Evolutionary conservation across 306 rosid species (phyloP).

Genomic region (Acacia confusa): DNA sequence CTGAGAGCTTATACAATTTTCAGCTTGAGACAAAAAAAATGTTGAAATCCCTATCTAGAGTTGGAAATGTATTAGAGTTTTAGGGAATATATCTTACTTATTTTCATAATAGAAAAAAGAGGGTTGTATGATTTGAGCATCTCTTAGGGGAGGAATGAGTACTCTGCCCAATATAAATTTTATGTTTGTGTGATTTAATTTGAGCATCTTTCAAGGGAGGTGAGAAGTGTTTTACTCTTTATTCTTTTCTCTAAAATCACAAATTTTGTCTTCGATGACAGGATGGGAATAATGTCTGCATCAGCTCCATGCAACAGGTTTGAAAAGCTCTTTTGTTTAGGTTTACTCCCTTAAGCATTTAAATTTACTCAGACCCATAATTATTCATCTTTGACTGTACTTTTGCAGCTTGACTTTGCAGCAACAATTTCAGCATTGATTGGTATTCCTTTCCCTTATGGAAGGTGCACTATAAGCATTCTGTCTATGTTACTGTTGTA

Average conservation of each 20-base stretch:
- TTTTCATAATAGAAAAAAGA: background rate
- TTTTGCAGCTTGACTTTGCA: slow-evolving; percentile 94
- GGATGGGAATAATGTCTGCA: slow-evolving; percentile 67
- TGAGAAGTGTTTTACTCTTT: background rate
- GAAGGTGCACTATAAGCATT: slow-evolving; percentile 97
- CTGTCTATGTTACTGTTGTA: slow-evolving; percentile 33
- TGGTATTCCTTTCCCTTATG: slow-evolving; percentile 94
- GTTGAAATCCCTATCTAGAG: background rate
- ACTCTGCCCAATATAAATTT: background rate
- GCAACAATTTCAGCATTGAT: slow-evolving; percentile 86
- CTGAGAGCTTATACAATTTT: background rate
- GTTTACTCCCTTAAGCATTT: slow-evolving; percentile 19
- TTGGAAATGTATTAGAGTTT: background rate
- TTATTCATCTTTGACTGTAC: slow-evolving; percentile 30
- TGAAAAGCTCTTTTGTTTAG: slow-evolving; percentile 29
- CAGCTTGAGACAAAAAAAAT: background rate
- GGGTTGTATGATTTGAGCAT: background rate
- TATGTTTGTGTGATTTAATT: background rate
- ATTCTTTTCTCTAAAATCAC: background rate
- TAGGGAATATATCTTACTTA: background rate
- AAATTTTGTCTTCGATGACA: slow-evolving; percentile 34
- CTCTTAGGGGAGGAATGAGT: background rate
- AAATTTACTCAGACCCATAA: slow-evolving; percentile 30
- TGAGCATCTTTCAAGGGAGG: background rate
- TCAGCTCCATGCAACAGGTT: slow-evolving; percentile 91